These are phyloP conservation scores for Bruguiera gymnorhiza DNA, from an alignment of 345 rosid species.

Conservation along the genomic window DNA sequence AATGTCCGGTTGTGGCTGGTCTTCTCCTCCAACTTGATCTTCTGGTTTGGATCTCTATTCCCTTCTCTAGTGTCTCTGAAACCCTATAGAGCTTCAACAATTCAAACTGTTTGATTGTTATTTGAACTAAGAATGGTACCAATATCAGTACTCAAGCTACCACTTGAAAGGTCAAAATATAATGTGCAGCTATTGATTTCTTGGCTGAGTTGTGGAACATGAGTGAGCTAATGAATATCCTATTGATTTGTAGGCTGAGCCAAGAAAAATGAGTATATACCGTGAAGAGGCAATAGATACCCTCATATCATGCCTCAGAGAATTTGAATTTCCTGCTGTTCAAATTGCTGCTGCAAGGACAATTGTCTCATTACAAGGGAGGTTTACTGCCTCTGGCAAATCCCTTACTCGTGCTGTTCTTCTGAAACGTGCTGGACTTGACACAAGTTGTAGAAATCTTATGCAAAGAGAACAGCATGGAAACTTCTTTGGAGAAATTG, in stretches of 20 bases:
- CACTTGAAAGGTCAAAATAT: not conserved
- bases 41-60: constrained; percentile 42
- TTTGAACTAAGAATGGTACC: not conserved
- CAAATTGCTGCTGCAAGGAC: constrained; percentile 62
- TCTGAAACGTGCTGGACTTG: constrained; percentile 55
- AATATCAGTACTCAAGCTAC: not conserved
- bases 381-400: constrained; percentile 58
- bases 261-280: constrained; percentile 71
- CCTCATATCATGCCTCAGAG: constrained; percentile 54
- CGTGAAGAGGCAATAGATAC: constrained; percentile 73
- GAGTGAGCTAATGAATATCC: not conserved
- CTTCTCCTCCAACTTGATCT: constrained; percentile 73
- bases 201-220: no score
- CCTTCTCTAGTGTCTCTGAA: not conserved
- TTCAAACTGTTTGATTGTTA: not conserved
- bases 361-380: constrained; percentile 51
- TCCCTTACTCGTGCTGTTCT: constrained; percentile 48
- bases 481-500: constrained; percentile 33
- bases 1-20: constrained; percentile 52
- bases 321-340: constrained; percentile 44
- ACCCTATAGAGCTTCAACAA: not conserved
- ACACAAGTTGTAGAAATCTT: constrained; percentile 42
- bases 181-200: no score
- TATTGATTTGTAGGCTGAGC: constrained; percentile 48
- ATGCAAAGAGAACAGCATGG: constrained; percentile 38